Conservation (phyloP, 1,139 yeast genomes). For the Debaryomyces sp. region DNA sequence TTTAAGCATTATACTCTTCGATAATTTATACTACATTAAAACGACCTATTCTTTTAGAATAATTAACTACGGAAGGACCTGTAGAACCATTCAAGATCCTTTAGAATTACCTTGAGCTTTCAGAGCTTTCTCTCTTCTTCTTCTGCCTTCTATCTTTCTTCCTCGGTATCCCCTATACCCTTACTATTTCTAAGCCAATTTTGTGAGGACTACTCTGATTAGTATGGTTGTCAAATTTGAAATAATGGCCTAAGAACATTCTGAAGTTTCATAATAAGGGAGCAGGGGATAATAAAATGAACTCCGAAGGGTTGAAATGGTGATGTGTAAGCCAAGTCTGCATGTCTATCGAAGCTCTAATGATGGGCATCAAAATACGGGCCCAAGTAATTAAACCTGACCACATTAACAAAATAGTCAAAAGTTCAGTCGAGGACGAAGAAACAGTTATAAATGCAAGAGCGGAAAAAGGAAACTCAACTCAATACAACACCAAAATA, state of each 20-base stretch:
- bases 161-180: constrained; percentile 71
- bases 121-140: constrained; percentile 45
- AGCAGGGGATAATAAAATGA: no score
- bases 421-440: constrained; percentile 57
- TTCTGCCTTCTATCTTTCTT: constrained; percentile 51
- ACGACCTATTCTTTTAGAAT: constrained; percentile 28
- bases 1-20: neutral
- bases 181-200: constrained; percentile 68
- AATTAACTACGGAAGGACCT: constrained; percentile 58
- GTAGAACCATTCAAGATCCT: constrained; percentile 52
- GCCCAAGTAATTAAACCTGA: constrained; percentile 75
- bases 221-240: constrained; percentile 58
- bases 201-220: constrained; percentile 54
- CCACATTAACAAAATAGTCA: constrained; percentile 69
- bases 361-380: constrained; percentile 68
- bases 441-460: no score
- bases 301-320: no score
- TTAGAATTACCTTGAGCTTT: constrained; percentile 48
- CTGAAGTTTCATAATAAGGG: no score
- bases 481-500: no score
- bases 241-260: no score
- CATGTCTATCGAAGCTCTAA: constrained; percentile 46
- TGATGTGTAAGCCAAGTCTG: constrained; percentile 57
- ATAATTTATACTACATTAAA: neutral
- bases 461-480: no score